Evolutionary conservation across 305 asterid species (phyloP), one percentile per base, ranked within the genome.

Genomic region (Fraxinus ornus): DNA sequence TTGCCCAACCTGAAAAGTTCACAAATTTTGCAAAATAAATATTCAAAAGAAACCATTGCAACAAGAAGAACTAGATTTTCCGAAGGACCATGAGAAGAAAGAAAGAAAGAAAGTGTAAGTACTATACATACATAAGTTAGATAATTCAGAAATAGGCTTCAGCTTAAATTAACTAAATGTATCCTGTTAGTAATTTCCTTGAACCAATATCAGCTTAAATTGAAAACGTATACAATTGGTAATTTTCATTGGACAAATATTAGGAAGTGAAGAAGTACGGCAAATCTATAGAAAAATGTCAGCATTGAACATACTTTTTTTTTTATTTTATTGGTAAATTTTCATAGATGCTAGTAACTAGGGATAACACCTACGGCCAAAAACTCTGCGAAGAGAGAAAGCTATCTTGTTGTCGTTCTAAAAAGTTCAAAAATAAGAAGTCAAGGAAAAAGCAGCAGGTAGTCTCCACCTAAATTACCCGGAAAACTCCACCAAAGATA

Each of bases 1-100:
- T 93, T 74, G 98, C 98, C 99, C 99, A 96, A 81, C 99, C 99
- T 94, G 93, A 85, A 86, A 70, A n/a, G 76, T 75, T 79, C 33
- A 76, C 70, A 77, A 82, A 83, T 79, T 68, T 79, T 64, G 64
- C 71, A 82, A 35, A 41, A 35, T 75, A 21, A 64, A 35, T 49
- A 22, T 49, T 41, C 2, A 44, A 52, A 74, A 52, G 76, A 64
- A 22, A 64, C 47, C 74, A 55, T 21, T 82, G 70, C 15, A 55
- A 77, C 35, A 24, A 41, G 39, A 26, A 13, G 35, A 68, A 68
- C 37, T 28, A 76, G 32, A 64, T 35, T 75, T 78, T 57, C 80
- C 52, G 9, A 72, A 52, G 52, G 62, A 81, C 68, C 35, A 52
- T 24, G 26, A 52, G 2, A 9, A 49, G 78, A 35, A 39, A 73